Evolutionary conservation across 805 yeast species (phyloP).

Genomic region (Candida pini): DNA sequence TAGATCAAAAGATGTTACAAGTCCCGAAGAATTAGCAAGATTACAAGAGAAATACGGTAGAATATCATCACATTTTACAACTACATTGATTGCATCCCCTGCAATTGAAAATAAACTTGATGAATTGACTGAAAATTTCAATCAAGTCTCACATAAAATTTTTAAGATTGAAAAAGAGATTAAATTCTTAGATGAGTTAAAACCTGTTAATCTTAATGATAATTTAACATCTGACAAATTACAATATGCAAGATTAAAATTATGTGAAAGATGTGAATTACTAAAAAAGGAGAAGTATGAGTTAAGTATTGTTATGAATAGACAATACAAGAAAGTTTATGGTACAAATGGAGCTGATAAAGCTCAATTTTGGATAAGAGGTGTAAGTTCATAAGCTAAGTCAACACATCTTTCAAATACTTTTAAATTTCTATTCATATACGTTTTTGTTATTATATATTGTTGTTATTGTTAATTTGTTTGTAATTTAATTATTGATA

Average conservation of each 20-base stretch:
- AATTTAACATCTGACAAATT: conserved; percentile 12
- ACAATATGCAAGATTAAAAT: conserved; percentile 23
- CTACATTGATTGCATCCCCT: conserved; percentile 13
- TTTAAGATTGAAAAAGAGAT: conserved; percentile 27
- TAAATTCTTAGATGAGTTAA: conserved; percentile 23
- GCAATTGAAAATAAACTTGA: conserved; percentile 12
- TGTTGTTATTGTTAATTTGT: too few relatives aligned
- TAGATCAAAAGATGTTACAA: conserved; percentile 13
- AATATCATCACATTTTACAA: conserved; percentile 23
- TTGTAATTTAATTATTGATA: too few relatives aligned
- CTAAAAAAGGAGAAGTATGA: conserved; percentile 26
- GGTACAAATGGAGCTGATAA: conserved; percentile 30
- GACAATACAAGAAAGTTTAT: conserved; percentile 21
- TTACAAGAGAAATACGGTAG: conserved; percentile 16
- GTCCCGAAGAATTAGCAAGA: conserved; percentile 12
- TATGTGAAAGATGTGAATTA: conserved; percentile 23
- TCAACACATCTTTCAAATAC: not conserved
- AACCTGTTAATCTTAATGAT: conserved; percentile 1
- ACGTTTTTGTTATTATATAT: too few relatives aligned
- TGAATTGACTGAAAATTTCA: conserved; percentile 12
- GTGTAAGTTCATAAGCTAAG: conserved; percentile 34
- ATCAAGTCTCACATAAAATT: conserved; percentile 16
- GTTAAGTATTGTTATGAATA: conserved; percentile 24
- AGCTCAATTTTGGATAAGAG: conserved; percentile 55
- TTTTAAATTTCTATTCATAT: too few relatives aligned